Evolutionary conservation across 1,284 basidiomycete species (phyloP), one percentile per base, ranked within the genome.

Genomic region (Leccinum subspadiceum): DNA sequence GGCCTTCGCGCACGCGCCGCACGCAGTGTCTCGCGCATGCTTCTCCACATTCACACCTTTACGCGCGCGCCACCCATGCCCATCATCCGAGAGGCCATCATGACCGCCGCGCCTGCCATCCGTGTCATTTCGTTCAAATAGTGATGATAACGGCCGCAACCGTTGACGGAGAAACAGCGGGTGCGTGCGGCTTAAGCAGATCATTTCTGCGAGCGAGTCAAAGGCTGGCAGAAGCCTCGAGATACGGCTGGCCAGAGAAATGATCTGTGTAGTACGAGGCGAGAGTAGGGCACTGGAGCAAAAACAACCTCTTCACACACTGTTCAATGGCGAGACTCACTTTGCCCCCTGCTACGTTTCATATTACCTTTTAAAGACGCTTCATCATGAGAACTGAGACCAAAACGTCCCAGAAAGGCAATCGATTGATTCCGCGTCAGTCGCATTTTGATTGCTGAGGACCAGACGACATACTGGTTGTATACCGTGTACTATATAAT

Each of bases 161-260:
- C 90, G 6, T 77, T 95, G 60, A 86, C 79, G 57, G 93, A 94
- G 76, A 85, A 90, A 68, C 90, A 93, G 76, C 81, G 93, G 50
- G 83, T 86, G 35, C 79, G 81, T 26, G 79, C 76, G 57, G 92
- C 78, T 95, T 41, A 70, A 78, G 61, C 89, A 86, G 80, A 84
- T 95, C 17, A 65, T 92, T 55, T 77, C 86, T 10, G 84, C 82
- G 8, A 81, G 82, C 57, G 78, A 86, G 60, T 76, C 72, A 51
- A 76, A 77, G 61, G 72, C 78, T 0, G 89, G 86, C 9, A 77
- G 79, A 60, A 79, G 74, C 7, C 61, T 89, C 3, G 84, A 85
- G 65, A 84, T 89, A 68, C 78, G 91, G 59, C 73, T 94, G 60
- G 92, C 92, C 44, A 79, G 85, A 69, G 92, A 94, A 76, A 74